Percentiles rank a stretch among this genome's conserved stretches.
phyloP scores from a whole-genome alignment of 2,329 filamentous ascomycete genomes.

The Neofusicoccum ribis region DNA sequence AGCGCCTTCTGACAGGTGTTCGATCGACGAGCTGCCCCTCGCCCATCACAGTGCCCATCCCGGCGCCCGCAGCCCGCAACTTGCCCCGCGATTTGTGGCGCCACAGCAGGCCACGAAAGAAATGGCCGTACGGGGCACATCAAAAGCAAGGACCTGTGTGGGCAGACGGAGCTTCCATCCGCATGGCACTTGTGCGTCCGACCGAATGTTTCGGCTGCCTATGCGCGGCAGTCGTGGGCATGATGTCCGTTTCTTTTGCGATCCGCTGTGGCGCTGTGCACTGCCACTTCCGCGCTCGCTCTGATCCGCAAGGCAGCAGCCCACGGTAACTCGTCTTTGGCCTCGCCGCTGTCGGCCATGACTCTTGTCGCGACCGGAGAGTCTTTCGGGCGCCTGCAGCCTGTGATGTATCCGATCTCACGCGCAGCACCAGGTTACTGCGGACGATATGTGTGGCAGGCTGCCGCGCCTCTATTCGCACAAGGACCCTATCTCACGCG shows the following conservation, averaged over 20 bases:
- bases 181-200: too few relatives aligned
- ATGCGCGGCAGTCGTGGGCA: too few relatives aligned
- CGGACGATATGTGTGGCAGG: neutral
- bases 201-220: too few relatives aligned
- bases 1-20: slow-evolving; percentile 3
- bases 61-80: neutral
- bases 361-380: neutral
- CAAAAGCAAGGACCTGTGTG: too few relatives aligned
- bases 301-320: neutral
- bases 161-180: too few relatives aligned
- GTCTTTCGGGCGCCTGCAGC: neutral
- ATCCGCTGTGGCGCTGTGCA: neutral
- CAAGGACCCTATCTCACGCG: neutral
- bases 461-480: neutral
- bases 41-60: slow-evolving; percentile 10
- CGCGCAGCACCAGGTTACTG: neutral
- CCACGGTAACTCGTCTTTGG: neutral
- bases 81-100: neutral
- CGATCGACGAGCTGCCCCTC: slow-evolving; percentile 8
- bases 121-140: too few relatives aligned
- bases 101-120: too few relatives aligned
- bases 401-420: slow-evolving; percentile 3
- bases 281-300: neutral
- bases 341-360: neutral
- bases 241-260: too few relatives aligned